Evolutionary conservation across 768 basidiomycete genomes (phyloP), one percentile per base, ranked within the genome.

Genomic region (Pleurotus citrinopileatus): DNA sequence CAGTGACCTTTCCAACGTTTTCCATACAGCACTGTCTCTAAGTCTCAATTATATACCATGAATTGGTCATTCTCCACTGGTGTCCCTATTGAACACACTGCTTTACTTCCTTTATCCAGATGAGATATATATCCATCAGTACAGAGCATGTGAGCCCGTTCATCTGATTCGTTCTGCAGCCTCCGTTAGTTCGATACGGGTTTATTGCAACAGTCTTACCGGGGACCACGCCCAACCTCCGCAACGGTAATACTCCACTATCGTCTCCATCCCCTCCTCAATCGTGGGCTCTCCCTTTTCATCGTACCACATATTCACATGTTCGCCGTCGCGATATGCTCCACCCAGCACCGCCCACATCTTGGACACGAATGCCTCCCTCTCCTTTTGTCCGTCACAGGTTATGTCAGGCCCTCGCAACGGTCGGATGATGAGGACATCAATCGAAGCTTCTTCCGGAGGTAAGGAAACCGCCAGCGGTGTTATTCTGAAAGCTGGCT

Each of bases 191-290:
- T 27, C 19, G 9, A 25, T 40, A 38, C 22, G 22, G 54, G 6
- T 23, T 45, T 42, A 3, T 15, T 58, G 45, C 56, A 53, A 38
- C 5, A 55, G 42, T 72, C 84, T 62, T 63, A 93, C 91, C 17
- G 94, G 94, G 37, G 73, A 74, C 94, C 94, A 97, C 59, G 89
- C 84, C 86, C 93, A 95, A 5, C 86, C 86, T 13, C 79, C 81
- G 59, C 85, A 88, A 22, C 93, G 78, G 47, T 86, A 76, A 60
- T 89, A 89, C 67, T 97, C 94, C 0, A 92, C 83, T 3, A 91
- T 80, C 0, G 71, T 58, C 13, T 72, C 72, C 10, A 86, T 83
- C 4, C 72, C 68, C 9, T 73, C 75, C n/a, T 72, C 72, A 0
- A 67, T 56, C 1, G 62, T 68, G 23, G 77, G 66, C 42, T 72